phyloP scores from a whole-genome alignment of 2,329 filamentous ascomycete genomes.

The Basipetospora chlamydospora region DNA sequence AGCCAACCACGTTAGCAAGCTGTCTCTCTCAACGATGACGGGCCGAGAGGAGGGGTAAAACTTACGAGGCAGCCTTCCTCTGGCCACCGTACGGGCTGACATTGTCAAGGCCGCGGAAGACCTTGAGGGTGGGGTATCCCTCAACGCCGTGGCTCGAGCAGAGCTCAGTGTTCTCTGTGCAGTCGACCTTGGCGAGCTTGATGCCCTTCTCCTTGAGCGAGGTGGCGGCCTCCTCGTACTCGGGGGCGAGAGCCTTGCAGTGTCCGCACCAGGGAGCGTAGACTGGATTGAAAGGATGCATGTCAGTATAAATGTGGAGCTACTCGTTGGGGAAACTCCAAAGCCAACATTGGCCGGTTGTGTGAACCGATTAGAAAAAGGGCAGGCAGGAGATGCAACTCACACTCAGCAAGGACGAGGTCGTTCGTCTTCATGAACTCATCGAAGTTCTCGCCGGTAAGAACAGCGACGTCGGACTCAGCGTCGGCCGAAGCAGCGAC shows the following conservation, averaged over 20 bases:
- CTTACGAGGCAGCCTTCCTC: constrained; percentile 68
- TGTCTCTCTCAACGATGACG: no score
- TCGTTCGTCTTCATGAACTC: constrained; percentile 75
- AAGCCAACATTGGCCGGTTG: no score
- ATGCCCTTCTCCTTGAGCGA: constrained; percentile 80
- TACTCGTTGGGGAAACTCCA: no score
- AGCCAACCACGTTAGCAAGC: no score
- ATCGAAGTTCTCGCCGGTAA: constrained; percentile 78
- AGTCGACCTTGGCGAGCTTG: constrained; percentile 77
- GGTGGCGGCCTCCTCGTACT: constrained; percentile 79
- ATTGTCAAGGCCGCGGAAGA: constrained; percentile 85
- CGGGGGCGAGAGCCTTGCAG: constrained; percentile 93
- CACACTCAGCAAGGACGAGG: constrained; percentile 89
- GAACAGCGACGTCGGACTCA: constrained; percentile 63
- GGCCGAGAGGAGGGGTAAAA: constrained; percentile 11
- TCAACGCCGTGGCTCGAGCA: constrained; percentile 85
- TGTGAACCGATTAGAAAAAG: no score
- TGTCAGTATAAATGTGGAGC: no score
- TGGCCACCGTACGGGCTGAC: constrained; percentile 73
- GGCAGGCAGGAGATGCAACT: constrained; percentile 20
- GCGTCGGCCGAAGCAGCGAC: constrained; percentile 40
- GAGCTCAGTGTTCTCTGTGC: constrained; percentile 84
- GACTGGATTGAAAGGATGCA: constrained; percentile 13
- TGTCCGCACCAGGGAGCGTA: constrained; percentile 95
- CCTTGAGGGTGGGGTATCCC: constrained; percentile 96